A percentile compares a stretch with the other conserved stretches of the same genome.
phyloP scores from a whole-genome alignment of 257 asterid species.

The Solanum chilense region DNA sequence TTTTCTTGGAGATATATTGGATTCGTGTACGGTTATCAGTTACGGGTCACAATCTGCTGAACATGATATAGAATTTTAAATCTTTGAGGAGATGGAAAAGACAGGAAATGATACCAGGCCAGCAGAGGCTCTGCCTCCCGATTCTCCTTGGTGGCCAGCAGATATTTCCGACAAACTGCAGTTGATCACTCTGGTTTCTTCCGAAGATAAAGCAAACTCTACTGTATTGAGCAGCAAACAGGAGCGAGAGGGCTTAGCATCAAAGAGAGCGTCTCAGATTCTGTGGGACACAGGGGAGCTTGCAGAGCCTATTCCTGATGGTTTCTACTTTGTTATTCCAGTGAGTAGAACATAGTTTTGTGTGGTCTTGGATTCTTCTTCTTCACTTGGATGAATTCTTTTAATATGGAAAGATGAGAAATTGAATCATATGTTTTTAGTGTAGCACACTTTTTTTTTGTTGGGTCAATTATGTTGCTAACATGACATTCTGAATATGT shows the following conservation, averaged over 20 bases:
- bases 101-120: slow-evolving; percentile 29
- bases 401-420: neutral
- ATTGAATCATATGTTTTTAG: neutral
- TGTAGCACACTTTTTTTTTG: neutral
- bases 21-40: neutral
- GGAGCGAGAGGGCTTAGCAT: slow-evolving; percentile 34
- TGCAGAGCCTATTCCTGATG: slow-evolving; percentile 74
- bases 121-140: slow-evolving; percentile 33
- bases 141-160: slow-evolving; percentile 59
- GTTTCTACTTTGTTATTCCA: slow-evolving; percentile 77
- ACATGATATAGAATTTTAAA: slow-evolving; percentile 12
- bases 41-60: neutral
- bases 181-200: slow-evolving; percentile 41
- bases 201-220: slow-evolving; percentile 37
- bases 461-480: neutral
- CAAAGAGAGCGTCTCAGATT: slow-evolving; percentile 57
- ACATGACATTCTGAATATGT: neutral
- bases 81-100: slow-evolving; percentile 60
- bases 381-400: neutral
- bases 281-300: slow-evolving; percentile 88
- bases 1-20: neutral
- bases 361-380: neutral
- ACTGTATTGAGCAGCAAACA: slow-evolving; percentile 26
- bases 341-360: slow-evolving; percentile 26
- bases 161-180: slow-evolving; percentile 48